Percentiles rank a stretch among this genome's conserved stretches.
phyloP scores from a whole-genome alignment of 2,329 filamentous ascomycete genomes.

The Alternaria alternata region DNA sequence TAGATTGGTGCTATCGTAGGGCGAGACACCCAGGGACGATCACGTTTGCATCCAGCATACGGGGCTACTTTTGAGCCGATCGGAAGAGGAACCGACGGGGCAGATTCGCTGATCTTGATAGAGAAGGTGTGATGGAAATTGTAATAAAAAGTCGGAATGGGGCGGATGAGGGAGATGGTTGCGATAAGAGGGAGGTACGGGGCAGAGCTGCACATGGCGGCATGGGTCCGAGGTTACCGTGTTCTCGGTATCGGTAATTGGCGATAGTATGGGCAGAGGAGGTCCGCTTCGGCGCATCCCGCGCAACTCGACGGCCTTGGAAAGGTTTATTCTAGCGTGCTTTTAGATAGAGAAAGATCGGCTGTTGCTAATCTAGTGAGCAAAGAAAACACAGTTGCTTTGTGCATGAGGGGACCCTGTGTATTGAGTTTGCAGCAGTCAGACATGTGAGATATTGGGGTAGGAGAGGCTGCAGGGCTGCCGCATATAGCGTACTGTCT shows the following conservation, averaged over 20 bases:
- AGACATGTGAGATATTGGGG: not conserved
- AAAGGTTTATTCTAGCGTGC: not conserved
- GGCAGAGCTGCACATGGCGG: slow-evolving; percentile 15
- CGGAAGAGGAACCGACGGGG: not conserved
- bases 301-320: slow-evolving; percentile 2
- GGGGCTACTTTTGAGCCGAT: not conserved
- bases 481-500: not conserved
- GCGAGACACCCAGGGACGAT: not conserved
- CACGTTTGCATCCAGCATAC: not conserved
- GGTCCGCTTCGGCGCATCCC: slow-evolving; percentile 8
- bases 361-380: not conserved
- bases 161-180: not conserved
- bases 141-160: not conserved
- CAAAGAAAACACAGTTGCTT: not conserved
- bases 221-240: slow-evolving; percentile 23
- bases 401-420: not conserved
- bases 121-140: slow-evolving; percentile 1
- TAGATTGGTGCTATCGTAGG: no score
- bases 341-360: not conserved
- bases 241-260: slow-evolving; percentile 17
- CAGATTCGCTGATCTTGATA: not conserved
- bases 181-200: slow-evolving; percentile 8
- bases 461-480: not conserved
- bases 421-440: not conserved
- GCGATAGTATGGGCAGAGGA: slow-evolving; percentile 5